Evolutionary conservation across 352 stramenopile genomes (phyloP), one percentile per base, ranked within the genome.

Genomic region (Phytophthora meadii): DNA sequence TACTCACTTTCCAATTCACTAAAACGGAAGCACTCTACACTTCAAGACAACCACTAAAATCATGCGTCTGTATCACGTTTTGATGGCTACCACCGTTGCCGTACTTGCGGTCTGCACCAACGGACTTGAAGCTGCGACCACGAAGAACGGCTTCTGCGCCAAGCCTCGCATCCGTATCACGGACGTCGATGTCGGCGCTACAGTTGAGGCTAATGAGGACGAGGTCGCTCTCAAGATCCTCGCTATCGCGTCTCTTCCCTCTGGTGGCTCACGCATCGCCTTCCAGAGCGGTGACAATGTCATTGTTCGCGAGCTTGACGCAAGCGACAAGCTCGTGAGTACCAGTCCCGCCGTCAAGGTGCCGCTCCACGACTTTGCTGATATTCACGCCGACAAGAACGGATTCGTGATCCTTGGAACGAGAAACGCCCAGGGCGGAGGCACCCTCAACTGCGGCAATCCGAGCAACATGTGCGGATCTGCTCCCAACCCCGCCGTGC

Each of bases 401-500:
- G 79, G 79, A 0, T 88, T 88, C 32, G 79, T 88, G 37, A 42
- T 88, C 3, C 68, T 88, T 11, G 68, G 70, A 2, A 86, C 79
- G 47, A 76, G 79, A 48, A 72, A 79, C 37, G 79, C 79, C 1
- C 37, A 84, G 47, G 79, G 77, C 0, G 79, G 79, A 28, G 79
- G 77, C 41, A 88, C 74, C n/a, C 65, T 84, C 28, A 85, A 88
- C 65, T 88, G 79, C 24, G 79, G 79, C 22, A 82, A 80, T 60
- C 74, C 74, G 22, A 76, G 69, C 39, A 88, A 88, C 65, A 44
- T 88, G 8, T 88, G 79, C 39, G 76, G 76, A 5, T 37, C 69
- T 1, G 70, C 72, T 4, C 76, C 80, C 9, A 76, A 42, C 61
- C 74, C 76, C 9, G 47, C 75, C 0, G 61, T 76, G 15, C 54